Evolutionary conservation across 345 rosid genomes (phyloP), one percentile per base, ranked within the genome.

Genomic region (Eucalyptus tenuipes): DNA sequence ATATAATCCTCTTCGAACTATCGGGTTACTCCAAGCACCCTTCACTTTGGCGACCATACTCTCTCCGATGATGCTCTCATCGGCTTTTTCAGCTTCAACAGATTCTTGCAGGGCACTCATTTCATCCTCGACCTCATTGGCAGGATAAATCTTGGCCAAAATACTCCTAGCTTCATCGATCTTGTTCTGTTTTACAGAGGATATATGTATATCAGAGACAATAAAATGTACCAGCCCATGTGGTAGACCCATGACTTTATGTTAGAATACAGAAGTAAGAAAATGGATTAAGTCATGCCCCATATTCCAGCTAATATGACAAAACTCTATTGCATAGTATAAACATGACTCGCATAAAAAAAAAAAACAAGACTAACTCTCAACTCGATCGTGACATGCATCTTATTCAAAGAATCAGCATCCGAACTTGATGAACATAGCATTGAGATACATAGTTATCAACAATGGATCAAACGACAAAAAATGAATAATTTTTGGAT

Each of bases 1-100:
- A 2, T 94, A 94, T 24, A 97, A 97, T 88, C 94, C 99, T 87
- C 98, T 93, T n/a, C 98, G 88, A 25, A 94, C 96, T 4, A 93
- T 89, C 0, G 44, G 64, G 64, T 96, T 92, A 6, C 86, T 66
- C 7, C 93, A 93, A 12, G 98, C 99, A 40, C 96, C 96, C 92
- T 92, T 97, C n/a, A 96, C 80, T 88, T 95, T 96, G 4, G 94
- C 89, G 1, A 89, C 7, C 71, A 93, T 86, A 89, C 88, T 91
- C 9, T 92, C 92, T 17, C 98, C 99, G 1, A 91, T 85, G 50
- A 90, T 40, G 10, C 90, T 92, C 85, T 96, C 97, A 48, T 91
- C 92, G 0, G 94, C 97, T 44, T 91, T 94, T 91, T 96, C 99
- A 1, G 50, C 64, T 87, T 95, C 95, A 6, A 97, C 89, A 0